Conservation (phyloP, 139 green algal species). For the Micractinium sp. region DNA sequence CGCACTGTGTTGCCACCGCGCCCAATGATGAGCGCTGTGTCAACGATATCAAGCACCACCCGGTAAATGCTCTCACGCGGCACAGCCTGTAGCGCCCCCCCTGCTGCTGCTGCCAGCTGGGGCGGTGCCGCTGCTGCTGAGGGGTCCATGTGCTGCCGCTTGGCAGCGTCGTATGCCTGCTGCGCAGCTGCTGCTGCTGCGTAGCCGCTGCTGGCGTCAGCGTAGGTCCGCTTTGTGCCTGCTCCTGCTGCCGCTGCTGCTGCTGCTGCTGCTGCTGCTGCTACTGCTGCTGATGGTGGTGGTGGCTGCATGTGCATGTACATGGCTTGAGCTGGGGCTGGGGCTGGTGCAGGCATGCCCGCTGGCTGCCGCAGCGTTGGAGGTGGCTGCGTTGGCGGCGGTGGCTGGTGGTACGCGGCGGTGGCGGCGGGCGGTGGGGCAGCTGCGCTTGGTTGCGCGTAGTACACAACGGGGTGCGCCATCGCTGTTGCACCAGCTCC, state of each 20-base stretch:
- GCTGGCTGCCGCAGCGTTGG: background rate
- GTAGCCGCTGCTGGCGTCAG: background rate
- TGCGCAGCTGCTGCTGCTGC: background rate
- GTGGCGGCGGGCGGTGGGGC: background rate
- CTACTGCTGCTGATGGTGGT: background rate
- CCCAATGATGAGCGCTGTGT: slow-evolving; percentile 20
- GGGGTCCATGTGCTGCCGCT: slow-evolving; percentile 15
- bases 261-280: background rate
- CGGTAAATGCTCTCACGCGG: slow-evolving; percentile 18
- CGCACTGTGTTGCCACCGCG: slow-evolving; percentile 29
- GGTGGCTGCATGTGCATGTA: too few species aligned
- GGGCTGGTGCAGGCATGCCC: background rate
- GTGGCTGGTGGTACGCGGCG: background rate
- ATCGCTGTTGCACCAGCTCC: background rate
- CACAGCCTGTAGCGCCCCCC: too few species aligned
- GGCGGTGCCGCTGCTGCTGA: background rate
- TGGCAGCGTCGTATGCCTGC: background rate
- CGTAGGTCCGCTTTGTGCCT: slow-evolving; percentile 6
- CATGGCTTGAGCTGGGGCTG: too few species aligned
- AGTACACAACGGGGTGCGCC: too few species aligned
- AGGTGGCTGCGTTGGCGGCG: too few species aligned
- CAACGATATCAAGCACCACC: slow-evolving; percentile 10
- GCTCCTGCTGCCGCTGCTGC: background rate
- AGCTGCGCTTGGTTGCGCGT: background rate
- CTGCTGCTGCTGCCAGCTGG: background rate